Conservation (phyloP, 805 yeast genomes). For the Suhomyces prunicola region DNA sequence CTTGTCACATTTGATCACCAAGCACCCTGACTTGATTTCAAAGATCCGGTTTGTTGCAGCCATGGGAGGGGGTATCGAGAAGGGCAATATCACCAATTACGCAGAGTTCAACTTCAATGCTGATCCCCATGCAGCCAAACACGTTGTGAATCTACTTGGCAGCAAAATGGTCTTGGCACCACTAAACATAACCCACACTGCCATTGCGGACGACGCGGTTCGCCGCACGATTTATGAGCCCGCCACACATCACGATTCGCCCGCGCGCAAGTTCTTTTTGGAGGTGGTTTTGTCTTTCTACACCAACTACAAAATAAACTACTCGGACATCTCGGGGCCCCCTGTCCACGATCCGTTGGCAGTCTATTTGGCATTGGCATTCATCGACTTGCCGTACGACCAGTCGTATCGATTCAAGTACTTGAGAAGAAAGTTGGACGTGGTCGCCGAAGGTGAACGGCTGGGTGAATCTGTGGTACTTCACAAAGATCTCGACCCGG, state of each 20-base stretch:
- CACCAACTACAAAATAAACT: conserved; percentile 11
- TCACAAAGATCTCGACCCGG: neutral
- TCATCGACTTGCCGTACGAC: conserved; percentile 22
- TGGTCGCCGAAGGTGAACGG: conserved; percentile 25
- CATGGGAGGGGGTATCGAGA: conserved; percentile 71
- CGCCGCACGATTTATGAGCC: conserved; percentile 18
- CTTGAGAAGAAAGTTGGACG: conserved; percentile 22
- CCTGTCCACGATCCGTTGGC: conserved; percentile 83
- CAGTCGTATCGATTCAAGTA: conserved; percentile 22
- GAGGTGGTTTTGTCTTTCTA: conserved; percentile 22
- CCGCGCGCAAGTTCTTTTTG: conserved; percentile 39
- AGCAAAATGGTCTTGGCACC: conserved; percentile 57
- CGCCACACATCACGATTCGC: conserved; percentile 22
- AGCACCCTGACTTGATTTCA: conserved; percentile 51
- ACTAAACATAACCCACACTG: conserved; percentile 67
- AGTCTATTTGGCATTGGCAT: conserved; percentile 53
- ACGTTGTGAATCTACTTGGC: conserved; percentile 49
- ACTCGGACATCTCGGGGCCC: conserved; percentile 48
- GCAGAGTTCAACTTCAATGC: conserved; percentile 76
- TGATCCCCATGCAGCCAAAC: conserved; percentile 74
- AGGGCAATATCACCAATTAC: conserved; percentile 49
- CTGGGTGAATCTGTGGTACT: conserved; percentile 26
- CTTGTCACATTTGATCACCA: conserved; percentile 51
- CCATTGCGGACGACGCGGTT: conserved; percentile 41
- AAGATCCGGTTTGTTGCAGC: conserved; percentile 55